Evolutionary conservation across 805 yeast species (phyloP).

Genomic region (Metschnikowia dekortorum): DNA sequence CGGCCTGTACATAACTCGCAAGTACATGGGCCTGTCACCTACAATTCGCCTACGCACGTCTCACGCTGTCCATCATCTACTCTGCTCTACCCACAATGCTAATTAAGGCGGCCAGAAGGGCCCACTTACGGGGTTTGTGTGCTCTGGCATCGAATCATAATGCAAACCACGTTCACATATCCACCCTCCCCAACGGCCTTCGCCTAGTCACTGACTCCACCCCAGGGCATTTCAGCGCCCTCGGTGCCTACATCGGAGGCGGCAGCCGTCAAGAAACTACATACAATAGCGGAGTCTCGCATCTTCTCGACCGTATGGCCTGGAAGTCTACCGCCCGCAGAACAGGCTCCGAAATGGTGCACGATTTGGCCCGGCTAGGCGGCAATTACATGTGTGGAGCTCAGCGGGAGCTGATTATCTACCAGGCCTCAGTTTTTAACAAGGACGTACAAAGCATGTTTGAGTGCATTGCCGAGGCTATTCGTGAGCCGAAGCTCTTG

Average conservation of each 20-base stretch:
- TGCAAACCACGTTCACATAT: conserved; percentile 20
- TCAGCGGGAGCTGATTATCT: conserved; percentile 85
- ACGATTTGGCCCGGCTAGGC: conserved; percentile 72
- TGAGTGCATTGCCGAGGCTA: conserved; percentile 70
- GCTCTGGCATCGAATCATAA: background rate
- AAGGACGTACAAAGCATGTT: conserved; percentile 78
- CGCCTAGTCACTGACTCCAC: conserved; percentile 78
- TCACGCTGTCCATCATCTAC: background rate
- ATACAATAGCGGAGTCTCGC: conserved; percentile 66
- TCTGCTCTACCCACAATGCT: background rate
- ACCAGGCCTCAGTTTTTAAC: conserved; percentile 93
- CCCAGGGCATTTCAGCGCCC: conserved; percentile 87
- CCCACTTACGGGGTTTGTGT: background rate
- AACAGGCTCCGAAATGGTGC: conserved; percentile 66
- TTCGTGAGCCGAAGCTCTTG: conserved; percentile 62
- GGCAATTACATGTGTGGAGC: conserved; percentile 94
- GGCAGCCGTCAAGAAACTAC: conserved; percentile 81
- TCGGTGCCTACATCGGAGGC: conserved; percentile 85
- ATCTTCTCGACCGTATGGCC: conserved; percentile 80
- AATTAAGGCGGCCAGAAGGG: background rate
- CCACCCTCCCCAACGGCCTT: conserved; percentile 67
- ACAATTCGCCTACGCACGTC: no score
- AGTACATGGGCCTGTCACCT: no score
- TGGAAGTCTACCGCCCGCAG: conserved; percentile 64
- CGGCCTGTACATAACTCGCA: no score